Evolutionary conservation across 1,139 yeast genomes (phyloP).

Genomic region (Debaryomycetaceae sp.): DNA sequence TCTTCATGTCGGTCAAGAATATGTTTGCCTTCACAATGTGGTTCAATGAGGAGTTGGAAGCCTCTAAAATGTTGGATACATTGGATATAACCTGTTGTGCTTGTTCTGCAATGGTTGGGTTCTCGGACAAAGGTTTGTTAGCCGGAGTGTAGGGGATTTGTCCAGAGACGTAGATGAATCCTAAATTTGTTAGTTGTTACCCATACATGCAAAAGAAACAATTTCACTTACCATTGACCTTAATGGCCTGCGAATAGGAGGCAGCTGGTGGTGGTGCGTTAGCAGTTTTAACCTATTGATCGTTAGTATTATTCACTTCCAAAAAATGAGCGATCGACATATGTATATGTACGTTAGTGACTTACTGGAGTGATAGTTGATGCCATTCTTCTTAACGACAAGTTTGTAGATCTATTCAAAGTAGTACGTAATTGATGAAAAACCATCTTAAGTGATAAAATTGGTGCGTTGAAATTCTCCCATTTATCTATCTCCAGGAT

Average conservation of each 20-base stretch:
- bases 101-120: constrained; percentile 64
- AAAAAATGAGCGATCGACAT: neutral
- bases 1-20: constrained; percentile 81
- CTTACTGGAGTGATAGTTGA: constrained; percentile 48
- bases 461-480: neutral
- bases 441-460: constrained; percentile 13
- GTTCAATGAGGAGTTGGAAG: constrained; percentile 77
- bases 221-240: constrained; percentile 63
- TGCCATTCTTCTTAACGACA: constrained; percentile 34
- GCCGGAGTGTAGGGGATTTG: constrained; percentile 90
- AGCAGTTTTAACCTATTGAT: constrained; percentile 53
- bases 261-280: constrained; percentile 96
- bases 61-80: constrained; percentile 71
- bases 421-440: constrained; percentile 18
- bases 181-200: too few relatives aligned
- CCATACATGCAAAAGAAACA: too few relatives aligned
- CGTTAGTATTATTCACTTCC: constrained; percentile 3
- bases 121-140: constrained; percentile 73
- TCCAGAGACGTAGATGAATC: constrained; percentile 88
- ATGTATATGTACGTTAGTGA: constrained; percentile 6
- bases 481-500: neutral
- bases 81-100: constrained; percentile 84
- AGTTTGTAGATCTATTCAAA: constrained; percentile 17
- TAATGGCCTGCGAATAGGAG: constrained; percentile 89
- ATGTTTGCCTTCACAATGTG: constrained; percentile 83